Conservation (phyloP, 164 flowering plant species). For the Echeveria elegans region DNA sequence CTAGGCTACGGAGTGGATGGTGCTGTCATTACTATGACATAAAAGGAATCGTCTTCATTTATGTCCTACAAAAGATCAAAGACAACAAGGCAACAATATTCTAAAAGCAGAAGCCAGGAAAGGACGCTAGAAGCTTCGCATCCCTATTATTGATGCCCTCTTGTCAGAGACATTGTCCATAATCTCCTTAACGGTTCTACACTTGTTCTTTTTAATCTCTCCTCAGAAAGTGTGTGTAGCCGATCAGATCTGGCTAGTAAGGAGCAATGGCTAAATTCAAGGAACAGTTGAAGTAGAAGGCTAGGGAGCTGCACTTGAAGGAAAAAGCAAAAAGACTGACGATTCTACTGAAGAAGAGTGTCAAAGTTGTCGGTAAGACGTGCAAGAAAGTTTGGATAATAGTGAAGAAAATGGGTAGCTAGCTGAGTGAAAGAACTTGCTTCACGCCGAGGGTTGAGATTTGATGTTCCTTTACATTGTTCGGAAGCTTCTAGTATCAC, state of each 20-base stretch:
- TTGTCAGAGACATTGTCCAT: neutral
- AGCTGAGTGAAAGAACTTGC: too few species aligned
- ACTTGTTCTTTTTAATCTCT: neutral
- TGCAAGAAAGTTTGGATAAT: too few species aligned
- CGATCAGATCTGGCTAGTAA: neutral
- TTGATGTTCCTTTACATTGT: too few species aligned
- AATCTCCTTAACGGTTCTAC: neutral
- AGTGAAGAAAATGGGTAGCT: too few species aligned
- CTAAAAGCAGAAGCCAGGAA: neutral
- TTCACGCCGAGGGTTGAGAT: too few species aligned
- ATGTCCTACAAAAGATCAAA: neutral
- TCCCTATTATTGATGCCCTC: neutral
- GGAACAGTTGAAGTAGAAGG: constrained; percentile 1
- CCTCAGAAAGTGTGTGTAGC: neutral
- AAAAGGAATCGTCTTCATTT: neutral
- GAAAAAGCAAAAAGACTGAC: neutral
- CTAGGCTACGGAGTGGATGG: neutral
- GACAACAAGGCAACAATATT: neutral
- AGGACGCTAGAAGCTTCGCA: neutral
- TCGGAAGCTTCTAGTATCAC: too few species aligned
- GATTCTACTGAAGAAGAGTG: neutral
- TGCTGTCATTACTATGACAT: neutral
- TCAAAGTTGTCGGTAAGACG: too few species aligned
- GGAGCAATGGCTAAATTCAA: neutral
- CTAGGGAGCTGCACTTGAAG: neutral